These are phyloP conservation scores for Mallotus nudiflorus DNA, from an alignment of 345 rosid genomes.

Conservation along the genomic window DNA sequence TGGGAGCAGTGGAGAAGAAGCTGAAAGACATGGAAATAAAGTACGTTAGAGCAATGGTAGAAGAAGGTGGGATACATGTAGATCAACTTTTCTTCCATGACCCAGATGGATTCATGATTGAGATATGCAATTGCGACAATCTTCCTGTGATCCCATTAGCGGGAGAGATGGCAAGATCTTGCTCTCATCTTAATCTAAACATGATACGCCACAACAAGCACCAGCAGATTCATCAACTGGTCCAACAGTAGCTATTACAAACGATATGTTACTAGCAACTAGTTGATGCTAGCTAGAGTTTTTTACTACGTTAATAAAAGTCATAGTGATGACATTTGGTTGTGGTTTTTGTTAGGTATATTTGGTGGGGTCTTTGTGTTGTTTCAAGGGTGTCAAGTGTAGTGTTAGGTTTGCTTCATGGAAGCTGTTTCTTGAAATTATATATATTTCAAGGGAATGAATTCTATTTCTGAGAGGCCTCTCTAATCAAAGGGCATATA, in stretches of 20 bases:
- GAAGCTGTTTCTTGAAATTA: no score
- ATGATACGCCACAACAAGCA: background rate
- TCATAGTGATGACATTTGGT: no score
- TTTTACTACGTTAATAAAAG: no score
- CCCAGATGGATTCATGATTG: slow-evolving; percentile 49
- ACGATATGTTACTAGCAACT: background rate
- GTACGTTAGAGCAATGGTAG: slow-evolving; percentile 33
- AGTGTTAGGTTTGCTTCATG: no score
- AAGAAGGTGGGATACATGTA: slow-evolving; percentile 39
- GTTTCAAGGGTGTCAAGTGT: no score
- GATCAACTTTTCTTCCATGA: slow-evolving; percentile 51
- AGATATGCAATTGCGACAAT: slow-evolving; percentile 46
- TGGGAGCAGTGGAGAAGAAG: slow-evolving; percentile 41
- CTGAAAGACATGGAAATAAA: slow-evolving; percentile 35
- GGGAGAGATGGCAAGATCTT: slow-evolving; percentile 17
- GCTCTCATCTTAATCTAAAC: slow-evolving; percentile 17
- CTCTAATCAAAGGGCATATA: no score
- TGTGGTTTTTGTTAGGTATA: no score
- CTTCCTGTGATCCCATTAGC: slow-evolving; percentile 40
- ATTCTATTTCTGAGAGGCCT: no score
- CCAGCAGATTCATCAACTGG: slow-evolving; percentile 9
- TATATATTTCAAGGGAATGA: no score
- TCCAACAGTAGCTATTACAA: background rate
- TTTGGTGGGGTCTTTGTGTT: no score
- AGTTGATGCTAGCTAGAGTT: background rate